Base-by-base conservation (phyloP, 2,329 filamentous ascomycete species). In the Neopestalotiopsis sp. region DNA sequence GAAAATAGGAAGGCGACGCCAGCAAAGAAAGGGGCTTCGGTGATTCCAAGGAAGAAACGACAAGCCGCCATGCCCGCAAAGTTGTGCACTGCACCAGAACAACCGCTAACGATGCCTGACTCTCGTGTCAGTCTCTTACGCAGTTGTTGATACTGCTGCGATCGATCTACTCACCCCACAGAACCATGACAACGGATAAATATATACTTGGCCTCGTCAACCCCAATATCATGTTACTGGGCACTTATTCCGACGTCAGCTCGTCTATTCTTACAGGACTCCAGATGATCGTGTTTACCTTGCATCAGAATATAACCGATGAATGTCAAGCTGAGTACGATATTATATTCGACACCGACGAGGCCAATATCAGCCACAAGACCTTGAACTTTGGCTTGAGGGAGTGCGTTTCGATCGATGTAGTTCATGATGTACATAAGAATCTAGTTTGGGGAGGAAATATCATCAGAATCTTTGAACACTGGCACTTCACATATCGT, bases 391-490 rank as follows among this genome's bases (percentile, higher is more conserved):
- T 79, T 76, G 1, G 82, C 84, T n/a, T 76, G 73, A 0, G 77
- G 75, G 10, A 78, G 69, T 17, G 75, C 76, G 42, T 78, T 78
- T 0, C 76, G 72, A 45, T 79, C 87, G 61, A 90, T 77, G 76
- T 89, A 90, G 73, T 90, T 91, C 78, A 90, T 79, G 70, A 90
- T 87, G 72, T 90, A 90, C 84, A 90, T 88, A 66, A 90, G 56
- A 30, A 71, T 69, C 69, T 70, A 28, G 3, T 28, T 28, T 3
- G 24, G 5, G n/a, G 20, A 5, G 13, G 17, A 59, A 32, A 7
- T 1, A 10, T 61, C 13, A 24, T 34, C 7, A 61, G 14, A 32
- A 61, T 3, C 2, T 17, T 4, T 13, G 3, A 61, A 13, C 14
- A 6, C 34, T 28, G 4, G 5, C 30, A 30, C 14, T 4, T n/a